These are phyloP conservation scores for Xylariaceae sp. DNA, from an alignment of 2,329 filamentous ascomycete species.

Conservation along the genomic window DNA sequence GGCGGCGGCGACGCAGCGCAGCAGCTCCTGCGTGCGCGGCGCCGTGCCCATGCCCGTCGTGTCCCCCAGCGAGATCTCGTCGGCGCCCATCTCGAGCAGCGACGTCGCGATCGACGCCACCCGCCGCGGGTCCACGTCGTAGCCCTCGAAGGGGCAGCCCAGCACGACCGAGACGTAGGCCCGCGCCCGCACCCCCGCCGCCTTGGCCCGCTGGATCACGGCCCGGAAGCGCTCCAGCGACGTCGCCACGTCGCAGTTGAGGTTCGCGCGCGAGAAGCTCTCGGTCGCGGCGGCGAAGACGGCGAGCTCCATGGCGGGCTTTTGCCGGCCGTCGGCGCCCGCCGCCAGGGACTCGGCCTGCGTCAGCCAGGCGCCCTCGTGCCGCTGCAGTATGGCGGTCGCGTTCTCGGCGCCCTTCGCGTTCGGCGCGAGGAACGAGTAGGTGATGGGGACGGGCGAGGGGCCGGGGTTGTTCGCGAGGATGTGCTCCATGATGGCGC, in stretches of 20 bases:
- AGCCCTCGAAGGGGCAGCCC: slow-evolving; percentile 69
- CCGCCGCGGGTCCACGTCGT: slow-evolving; percentile 53
- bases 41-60: slow-evolving; percentile 82
- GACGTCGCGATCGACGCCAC: slow-evolving; percentile 60
- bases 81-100: slow-evolving; percentile 77
- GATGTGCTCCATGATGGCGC: slow-evolving; percentile 64
- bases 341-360: slow-evolving; percentile 34
- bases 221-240: slow-evolving; percentile 63
- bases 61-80: slow-evolving; percentile 84
- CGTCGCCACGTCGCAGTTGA: slow-evolving; percentile 71
- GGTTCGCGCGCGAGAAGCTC: slow-evolving; percentile 70
- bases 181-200: slow-evolving; percentile 58
- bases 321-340: slow-evolving; percentile 27
- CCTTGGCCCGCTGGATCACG: slow-evolving; percentile 62
- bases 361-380: slow-evolving; percentile 43
- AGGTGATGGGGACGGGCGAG: slow-evolving; percentile 53
- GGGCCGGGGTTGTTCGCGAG: slow-evolving; percentile 46
- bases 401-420: slow-evolving; percentile 63
- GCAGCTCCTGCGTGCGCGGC: slow-evolving; percentile 31
- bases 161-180: slow-evolving; percentile 77
- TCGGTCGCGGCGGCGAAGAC: slow-evolving; percentile 81
- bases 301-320: slow-evolving; percentile 59
- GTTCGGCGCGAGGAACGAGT: slow-evolving; percentile 78
- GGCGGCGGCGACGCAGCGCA: slow-evolving; percentile 41
- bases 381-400: slow-evolving; percentile 40